phyloP scores from a whole-genome alignment of 1,284 basidiomycete genomes.

The Laetiporus sulphureus region DNA sequence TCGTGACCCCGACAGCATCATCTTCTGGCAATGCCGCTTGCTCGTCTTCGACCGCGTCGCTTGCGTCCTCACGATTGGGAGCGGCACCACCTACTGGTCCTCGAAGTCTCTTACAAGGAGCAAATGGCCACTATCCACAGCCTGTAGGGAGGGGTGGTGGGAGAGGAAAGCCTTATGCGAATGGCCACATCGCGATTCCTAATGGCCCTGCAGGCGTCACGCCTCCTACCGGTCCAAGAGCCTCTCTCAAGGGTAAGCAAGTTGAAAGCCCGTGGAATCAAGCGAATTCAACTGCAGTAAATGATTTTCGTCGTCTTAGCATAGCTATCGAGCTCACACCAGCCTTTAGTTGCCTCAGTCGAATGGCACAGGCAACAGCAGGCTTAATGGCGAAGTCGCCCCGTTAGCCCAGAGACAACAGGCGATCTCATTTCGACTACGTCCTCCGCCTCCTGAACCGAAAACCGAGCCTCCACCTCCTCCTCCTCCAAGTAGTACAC shows the following conservation, averaged over 20 bases:
- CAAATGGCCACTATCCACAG: constrained; percentile 23
- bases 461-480: constrained; percentile 9
- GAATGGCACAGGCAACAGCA: constrained; percentile 22
- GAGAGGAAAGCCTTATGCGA: constrained; percentile 23
- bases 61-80: constrained; percentile 33
- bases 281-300: constrained; percentile 17
- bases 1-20: constrained; percentile 25
- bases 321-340: constrained; percentile 10
- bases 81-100: constrained; percentile 52
- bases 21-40: constrained; percentile 18
- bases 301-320: constrained; percentile 14
- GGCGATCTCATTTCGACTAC: constrained; percentile 24
- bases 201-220: constrained; percentile 18
- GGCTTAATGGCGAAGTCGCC: constrained; percentile 16
- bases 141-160: constrained; percentile 14
- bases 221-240: constrained; percentile 25
- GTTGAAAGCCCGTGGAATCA: constrained; percentile 20
- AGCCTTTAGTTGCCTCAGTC: constrained; percentile 16
- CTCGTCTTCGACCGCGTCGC: constrained; percentile 22
- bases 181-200: constrained; percentile 22
- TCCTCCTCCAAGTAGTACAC: constrained; percentile 7
- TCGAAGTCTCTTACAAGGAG: constrained; percentile 36
- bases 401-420: constrained; percentile 18
- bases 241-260: constrained; percentile 28
- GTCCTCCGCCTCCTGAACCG: constrained; percentile 19